Evolutionary conservation across 257 asterid species (phyloP).

Genomic region (Solanum pennellii): DNA sequence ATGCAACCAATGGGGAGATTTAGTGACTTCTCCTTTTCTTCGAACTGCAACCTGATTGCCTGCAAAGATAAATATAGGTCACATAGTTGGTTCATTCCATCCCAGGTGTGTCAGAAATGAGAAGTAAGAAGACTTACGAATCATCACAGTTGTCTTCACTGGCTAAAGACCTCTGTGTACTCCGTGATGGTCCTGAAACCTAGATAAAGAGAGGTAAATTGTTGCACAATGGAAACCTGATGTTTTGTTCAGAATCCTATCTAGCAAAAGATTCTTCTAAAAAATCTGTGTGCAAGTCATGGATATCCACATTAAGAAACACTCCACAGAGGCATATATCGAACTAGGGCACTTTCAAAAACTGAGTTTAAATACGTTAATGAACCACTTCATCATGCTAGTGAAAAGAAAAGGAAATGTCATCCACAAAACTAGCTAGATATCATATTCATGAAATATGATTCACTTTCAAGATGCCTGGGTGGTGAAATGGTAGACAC

Average conservation of each 20-base stretch:
- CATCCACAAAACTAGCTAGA: neutral
- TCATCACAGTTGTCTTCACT: conserved; percentile 59
- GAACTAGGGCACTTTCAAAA: neutral
- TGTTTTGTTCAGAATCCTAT: neutral
- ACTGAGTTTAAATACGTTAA: neutral
- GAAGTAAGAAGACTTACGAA: conserved; percentile 35
- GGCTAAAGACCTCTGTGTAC: conserved; percentile 49
- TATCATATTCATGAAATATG: neutral
- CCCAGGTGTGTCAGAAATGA: neutral
- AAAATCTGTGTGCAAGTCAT: neutral
- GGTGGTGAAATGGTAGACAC: neutral
- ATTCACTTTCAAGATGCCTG: neutral
- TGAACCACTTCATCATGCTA: neutral
- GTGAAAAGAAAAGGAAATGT: neutral
- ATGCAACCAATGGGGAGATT: conserved; percentile 18
- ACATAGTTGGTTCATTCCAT: neutral
- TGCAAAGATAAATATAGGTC: conserved; percentile 9
- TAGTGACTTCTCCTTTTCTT: conserved; percentile 47
- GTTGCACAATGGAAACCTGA: neutral
- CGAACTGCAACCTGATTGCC: conserved; percentile 57
- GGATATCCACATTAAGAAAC: neutral
- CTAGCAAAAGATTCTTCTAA: neutral
- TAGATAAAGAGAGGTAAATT: neutral
- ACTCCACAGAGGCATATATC: neutral
- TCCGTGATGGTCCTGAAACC: conserved; percentile 42